Conservation (phyloP, 495 filamentous ascomycete species). For the Ramalina peruviana region DNA sequence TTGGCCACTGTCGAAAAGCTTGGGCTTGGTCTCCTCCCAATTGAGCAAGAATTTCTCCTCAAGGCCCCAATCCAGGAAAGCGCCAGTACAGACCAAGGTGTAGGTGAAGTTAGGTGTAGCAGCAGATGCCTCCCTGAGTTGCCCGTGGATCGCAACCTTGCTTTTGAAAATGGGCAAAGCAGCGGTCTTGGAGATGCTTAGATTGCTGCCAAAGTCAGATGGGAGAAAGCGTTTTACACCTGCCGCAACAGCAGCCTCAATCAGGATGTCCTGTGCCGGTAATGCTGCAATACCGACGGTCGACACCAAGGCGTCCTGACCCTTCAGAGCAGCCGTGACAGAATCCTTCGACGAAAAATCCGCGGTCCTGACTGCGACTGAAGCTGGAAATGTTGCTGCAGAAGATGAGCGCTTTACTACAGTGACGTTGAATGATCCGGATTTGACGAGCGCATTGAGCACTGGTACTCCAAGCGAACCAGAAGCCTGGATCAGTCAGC, state of each 20-base stretch:
- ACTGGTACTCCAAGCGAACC: constrained; percentile 47
- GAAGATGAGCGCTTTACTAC: constrained; percentile 37
- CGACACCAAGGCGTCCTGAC: constrained; percentile 24
- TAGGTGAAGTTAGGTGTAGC: constrained; percentile 30
- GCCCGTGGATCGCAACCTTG: constrained; percentile 36
- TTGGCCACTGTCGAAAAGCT: constrained; percentile 40
- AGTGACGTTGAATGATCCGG: constrained; percentile 41
- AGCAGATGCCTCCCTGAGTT: constrained; percentile 28
- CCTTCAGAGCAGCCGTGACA: constrained; percentile 26
- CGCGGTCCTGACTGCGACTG: constrained; percentile 30
- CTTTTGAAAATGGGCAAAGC: constrained; percentile 28
- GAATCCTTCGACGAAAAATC: constrained; percentile 42
- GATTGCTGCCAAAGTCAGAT: constrained; percentile 46
- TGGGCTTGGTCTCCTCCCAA: constrained; percentile 27
- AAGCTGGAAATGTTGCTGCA: constrained; percentile 24
- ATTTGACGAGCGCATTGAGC: constrained; percentile 36
- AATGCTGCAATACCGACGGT: constrained; percentile 26
- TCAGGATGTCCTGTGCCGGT: constrained; percentile 29
- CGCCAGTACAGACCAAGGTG: constrained; percentile 35
- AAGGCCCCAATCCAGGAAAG: constrained; percentile 41
- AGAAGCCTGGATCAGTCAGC: constrained; percentile 20
- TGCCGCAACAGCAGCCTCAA: constrained; percentile 46
- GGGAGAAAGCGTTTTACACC: constrained; percentile 51
- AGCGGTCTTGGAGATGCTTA: constrained; percentile 23
- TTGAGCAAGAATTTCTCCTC: constrained; percentile 25